Base-by-base conservation (phyloP, 2,329 filamentous ascomycete genomes). In the Beauveria varroae region DNA sequence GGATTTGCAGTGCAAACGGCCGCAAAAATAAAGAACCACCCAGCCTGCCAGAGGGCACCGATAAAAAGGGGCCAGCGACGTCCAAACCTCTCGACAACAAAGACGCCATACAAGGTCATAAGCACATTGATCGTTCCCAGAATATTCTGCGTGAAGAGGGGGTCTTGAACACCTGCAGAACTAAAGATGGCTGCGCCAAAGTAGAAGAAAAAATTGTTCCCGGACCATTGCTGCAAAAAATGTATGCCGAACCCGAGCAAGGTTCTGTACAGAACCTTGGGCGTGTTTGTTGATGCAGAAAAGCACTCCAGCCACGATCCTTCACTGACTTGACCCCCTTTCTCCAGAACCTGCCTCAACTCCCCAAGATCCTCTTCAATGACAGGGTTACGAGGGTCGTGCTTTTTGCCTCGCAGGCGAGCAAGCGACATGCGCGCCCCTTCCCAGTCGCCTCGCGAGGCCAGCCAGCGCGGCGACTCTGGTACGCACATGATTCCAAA, bases 171-270 rank as follows among this genome's bases (percentile, higher is more conserved):
- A 63, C 87, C 87, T 3, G 87, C 85, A 1, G 85, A 82, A 60
- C 80, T 63, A 72, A 92, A 91, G 68, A 91, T 83, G 10, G 82
- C 84, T 9, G 83, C 83, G n/a, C 82, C 82, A 68, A 88, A 90
- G 73, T 86, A 85, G 68, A 85, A 83, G 70, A 84, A 85, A 71
- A 82, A 85, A 71, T 83, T 84, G 59, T 82, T 66, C 72, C 74
- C 87, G 0, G 85, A 88, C 63, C 88, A 81, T 68, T 90, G 88
- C 72, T 90, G 87, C 6, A 88, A 74, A 63, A 84, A 84, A 65
- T 89, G 86, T 5, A 91, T 77, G 0, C 73, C 67, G 50, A 89
- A 80, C 14, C 87, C 88, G 2, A 91, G 77, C 1, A 84, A 46
- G 0, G 86, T 86, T 46, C 88, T 82, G 71, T 89, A 89, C 14